These are phyloP conservation scores for Serendipita indica DNA, from an alignment of 768 basidiomycete genomes.

Conservation along the genomic window DNA sequence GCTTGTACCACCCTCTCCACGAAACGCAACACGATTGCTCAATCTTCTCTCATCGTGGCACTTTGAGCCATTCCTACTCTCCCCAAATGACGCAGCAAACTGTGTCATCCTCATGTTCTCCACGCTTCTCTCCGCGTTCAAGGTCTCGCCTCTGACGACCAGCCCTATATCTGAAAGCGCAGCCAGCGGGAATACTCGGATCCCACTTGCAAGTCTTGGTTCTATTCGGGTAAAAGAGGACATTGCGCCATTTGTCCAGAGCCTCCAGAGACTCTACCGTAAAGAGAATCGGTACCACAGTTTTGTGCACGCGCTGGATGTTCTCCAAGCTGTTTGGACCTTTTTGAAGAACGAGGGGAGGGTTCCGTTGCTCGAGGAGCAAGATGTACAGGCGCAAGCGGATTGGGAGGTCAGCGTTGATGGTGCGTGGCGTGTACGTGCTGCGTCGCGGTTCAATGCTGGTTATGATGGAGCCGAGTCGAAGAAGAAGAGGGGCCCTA, in stretches of 20 bases:
- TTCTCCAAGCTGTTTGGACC: conserved; percentile 80
- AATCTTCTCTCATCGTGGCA: conserved; percentile 61
- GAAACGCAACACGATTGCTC: conserved; percentile 37
- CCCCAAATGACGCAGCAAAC: conserved; percentile 65
- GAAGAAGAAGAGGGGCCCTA: conserved; percentile 13
- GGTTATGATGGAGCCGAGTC: background rate
- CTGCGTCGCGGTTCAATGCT: conserved; percentile 15
- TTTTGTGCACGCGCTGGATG: conserved; percentile 92
- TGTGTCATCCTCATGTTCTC: conserved; percentile 83
- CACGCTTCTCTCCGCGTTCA: conserved; percentile 39
- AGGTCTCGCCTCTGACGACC: background rate
- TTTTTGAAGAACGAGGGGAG: conserved; percentile 68
- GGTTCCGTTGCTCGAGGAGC: conserved; percentile 56
- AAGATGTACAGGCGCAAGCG: conserved; percentile 24
- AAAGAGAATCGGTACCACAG: conserved; percentile 92
- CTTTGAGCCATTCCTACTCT: conserved; percentile 77
- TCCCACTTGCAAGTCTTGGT: conserved; percentile 34
- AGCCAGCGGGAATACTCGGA: background rate
- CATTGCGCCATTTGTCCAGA: conserved; percentile 63
- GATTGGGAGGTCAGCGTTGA: conserved; percentile 30
- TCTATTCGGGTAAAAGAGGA: conserved; percentile 33
- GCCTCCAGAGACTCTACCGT: conserved; percentile 85
- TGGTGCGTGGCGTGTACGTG: conserved; percentile 16
- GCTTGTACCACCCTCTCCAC: background rate
- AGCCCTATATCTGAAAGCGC: background rate